Conservation (phyloP, 2,329 filamentous ascomycete species). For the Pezicula neosporulosa region DNA sequence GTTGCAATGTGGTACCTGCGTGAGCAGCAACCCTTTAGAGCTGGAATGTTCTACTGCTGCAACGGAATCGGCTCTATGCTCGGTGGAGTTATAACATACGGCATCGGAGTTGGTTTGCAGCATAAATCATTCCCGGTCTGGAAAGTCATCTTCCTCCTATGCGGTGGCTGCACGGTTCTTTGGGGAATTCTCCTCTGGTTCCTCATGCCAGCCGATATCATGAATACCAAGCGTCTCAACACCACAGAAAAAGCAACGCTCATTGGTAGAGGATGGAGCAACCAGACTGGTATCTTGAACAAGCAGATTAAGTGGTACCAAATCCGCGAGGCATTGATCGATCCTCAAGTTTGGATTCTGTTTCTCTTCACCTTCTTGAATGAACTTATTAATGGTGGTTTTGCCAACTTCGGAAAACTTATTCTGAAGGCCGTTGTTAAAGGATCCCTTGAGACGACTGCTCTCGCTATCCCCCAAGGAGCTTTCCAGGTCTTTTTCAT, state of each 20-base stretch:
- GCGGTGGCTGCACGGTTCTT: constrained; percentile 38
- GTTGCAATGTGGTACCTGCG: constrained; percentile 70
- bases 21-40: constrained; percentile 58
- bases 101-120: constrained; percentile 8
- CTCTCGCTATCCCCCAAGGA: constrained; percentile 51
- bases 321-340: constrained; percentile 41
- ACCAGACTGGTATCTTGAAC: constrained; percentile 32
- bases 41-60: constrained; percentile 63
- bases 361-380: constrained; percentile 46
- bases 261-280: constrained; percentile 33
- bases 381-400: constrained; percentile 48
- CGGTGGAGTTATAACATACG: constrained; percentile 57
- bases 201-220: constrained; percentile 40
- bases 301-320: constrained; percentile 43
- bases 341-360: constrained; percentile 41
- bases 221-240: constrained; percentile 37
- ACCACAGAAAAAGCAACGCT: constrained; percentile 40
- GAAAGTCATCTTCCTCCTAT: constrained; percentile 41
- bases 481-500: constrained; percentile 51
- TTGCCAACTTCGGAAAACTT: constrained; percentile 52
- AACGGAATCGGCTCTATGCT: constrained; percentile 54
- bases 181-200: constrained; percentile 37
- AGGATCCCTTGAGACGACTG: constrained; percentile 43
- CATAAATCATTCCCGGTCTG: constrained; percentile 31
- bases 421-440: constrained; percentile 48